A percentile compares a stretch with the other conserved stretches of the same genome.
phyloP scores from a whole-genome alignment of 1,284 basidiomycete species.

The Porodaedalea pini region DNA sequence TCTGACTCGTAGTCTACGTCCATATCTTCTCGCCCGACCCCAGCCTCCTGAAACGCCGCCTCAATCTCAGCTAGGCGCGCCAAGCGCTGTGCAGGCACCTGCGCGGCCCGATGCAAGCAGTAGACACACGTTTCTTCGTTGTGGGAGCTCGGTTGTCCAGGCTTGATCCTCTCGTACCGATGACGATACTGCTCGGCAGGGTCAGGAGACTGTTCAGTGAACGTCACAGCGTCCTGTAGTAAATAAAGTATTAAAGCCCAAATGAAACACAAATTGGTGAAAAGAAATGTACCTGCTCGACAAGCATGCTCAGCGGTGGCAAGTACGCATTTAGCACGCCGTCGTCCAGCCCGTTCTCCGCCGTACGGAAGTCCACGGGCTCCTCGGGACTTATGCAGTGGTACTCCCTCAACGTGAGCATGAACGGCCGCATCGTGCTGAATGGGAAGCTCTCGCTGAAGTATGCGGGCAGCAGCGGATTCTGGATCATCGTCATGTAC shows the following conservation, averaged over 20 bases:
- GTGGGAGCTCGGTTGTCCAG: conserved; percentile 39
- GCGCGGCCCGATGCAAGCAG: conserved; percentile 22
- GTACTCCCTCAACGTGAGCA: conserved; percentile 53
- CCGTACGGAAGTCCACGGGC: conserved; percentile 29
- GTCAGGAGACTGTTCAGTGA: conserved; percentile 16
- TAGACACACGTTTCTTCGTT: conserved; percentile 37
- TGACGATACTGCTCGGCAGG: conserved; percentile 24
- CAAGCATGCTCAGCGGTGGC: conserved; percentile 29
- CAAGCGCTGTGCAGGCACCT: conserved; percentile 22
- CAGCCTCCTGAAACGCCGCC: conserved; percentile 19
- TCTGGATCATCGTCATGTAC: conserved; percentile 35
- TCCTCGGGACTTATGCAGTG: conserved; percentile 43
- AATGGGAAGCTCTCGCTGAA: conserved; percentile 38
- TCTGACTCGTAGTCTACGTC: conserved; percentile 25
- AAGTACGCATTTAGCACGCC: conserved; percentile 57
- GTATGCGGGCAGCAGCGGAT: conserved; percentile 28
- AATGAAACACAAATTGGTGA: not conserved
- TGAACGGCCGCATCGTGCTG: conserved; percentile 44
- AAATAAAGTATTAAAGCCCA: not conserved
- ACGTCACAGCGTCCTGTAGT: conserved; percentile 20
- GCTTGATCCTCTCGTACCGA: conserved; percentile 36
- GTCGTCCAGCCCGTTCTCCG: conserved; percentile 37
- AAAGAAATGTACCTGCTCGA: conserved; percentile 1
- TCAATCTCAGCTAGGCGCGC: conserved; percentile 20
- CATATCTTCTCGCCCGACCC: conserved; percentile 24